These are phyloP conservation scores for Triticum turgidum DNA, from an alignment of 176 grass and related monocot species.

Conservation along the genomic window DNA sequence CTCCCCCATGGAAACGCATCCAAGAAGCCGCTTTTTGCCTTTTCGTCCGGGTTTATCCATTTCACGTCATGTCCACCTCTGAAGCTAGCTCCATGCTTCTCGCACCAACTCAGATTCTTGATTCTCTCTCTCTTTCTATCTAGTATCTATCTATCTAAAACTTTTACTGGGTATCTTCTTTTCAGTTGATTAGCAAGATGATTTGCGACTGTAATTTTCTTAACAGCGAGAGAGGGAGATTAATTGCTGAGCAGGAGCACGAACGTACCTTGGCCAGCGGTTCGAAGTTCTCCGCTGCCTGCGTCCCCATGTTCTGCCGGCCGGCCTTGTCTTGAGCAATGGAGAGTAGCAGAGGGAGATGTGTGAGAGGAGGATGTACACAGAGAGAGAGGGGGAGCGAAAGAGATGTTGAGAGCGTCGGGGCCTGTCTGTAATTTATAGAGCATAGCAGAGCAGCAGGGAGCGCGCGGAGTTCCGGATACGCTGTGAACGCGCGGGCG, in stretches of 20 bases:
- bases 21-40: slow-evolving; percentile 6
- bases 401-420: too few species aligned
- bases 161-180: not conserved
- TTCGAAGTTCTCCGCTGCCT: not conserved
- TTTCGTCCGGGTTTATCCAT: not conserved
- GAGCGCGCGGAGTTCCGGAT: not conserved
- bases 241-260: too few species aligned
- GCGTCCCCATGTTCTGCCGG: not conserved
- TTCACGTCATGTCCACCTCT: not conserved
- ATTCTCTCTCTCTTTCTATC: not conserved
- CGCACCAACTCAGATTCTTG: not conserved
- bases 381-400: not conserved
- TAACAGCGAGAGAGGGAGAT: not conserved
- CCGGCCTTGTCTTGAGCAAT: not conserved
- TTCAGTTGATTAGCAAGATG: not conserved
- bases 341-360: not conserved
- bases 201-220: not conserved
- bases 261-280: not conserved
- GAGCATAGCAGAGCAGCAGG: too few species aligned
- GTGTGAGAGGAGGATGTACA: not conserved
- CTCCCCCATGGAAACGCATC: slow-evolving; percentile 3
- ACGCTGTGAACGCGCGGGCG: not conserved
- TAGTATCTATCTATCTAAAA: too few species aligned
- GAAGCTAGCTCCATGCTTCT: not conserved
- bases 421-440: not conserved